A percentile compares a stretch with the other conserved stretches of the same genome.
Conservation (phyloP, 2,329 filamentous ascomycete genomes). For the Lachnellula subtilissima region DNA sequence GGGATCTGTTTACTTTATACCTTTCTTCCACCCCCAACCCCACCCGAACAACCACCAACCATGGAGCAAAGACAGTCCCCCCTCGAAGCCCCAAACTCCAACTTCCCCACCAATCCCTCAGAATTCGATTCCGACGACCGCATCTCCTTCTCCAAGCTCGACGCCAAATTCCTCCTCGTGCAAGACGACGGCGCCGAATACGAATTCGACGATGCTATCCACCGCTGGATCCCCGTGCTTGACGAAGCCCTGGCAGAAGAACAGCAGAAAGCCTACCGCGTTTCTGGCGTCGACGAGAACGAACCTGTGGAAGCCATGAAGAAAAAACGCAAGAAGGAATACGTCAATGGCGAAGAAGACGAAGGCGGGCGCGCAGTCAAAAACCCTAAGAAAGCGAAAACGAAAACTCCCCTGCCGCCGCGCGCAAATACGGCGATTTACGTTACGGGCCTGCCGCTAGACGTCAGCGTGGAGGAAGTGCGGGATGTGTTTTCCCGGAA, state of each 20-base stretch:
- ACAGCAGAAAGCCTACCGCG: constrained; percentile 57
- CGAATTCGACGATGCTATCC: constrained; percentile 68
- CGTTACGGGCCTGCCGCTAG: constrained; percentile 78
- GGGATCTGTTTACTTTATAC: too few species aligned
- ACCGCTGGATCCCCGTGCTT: constrained; percentile 70
- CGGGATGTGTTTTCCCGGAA: constrained; percentile 76
- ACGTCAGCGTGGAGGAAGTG: constrained; percentile 76
- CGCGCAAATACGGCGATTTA: constrained; percentile 85
- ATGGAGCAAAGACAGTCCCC: too few species aligned
- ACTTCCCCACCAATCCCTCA: constrained; percentile 29
- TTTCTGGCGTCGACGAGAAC: constrained; percentile 54
- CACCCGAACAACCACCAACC: too few species aligned
- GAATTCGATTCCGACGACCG: constrained; percentile 71
- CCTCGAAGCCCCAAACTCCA: not conserved
- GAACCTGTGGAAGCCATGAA: constrained; percentile 44
- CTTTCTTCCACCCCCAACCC: too few species aligned
- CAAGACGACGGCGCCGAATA: constrained; percentile 81
- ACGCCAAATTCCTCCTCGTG: constrained; percentile 78
- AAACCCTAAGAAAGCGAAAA: constrained; percentile 31
- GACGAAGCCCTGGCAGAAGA: constrained; percentile 56
- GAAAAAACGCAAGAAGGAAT: constrained; percentile 48
- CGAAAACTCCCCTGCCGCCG: constrained; percentile 28
- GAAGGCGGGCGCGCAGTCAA: constrained; percentile 30
- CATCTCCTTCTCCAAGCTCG: constrained; percentile 80
- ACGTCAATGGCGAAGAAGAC: constrained; percentile 45